These are phyloP conservation scores for Spencermartinsiella europaea DNA, from an alignment of 805 yeast species.

Conservation along the genomic window DNA sequence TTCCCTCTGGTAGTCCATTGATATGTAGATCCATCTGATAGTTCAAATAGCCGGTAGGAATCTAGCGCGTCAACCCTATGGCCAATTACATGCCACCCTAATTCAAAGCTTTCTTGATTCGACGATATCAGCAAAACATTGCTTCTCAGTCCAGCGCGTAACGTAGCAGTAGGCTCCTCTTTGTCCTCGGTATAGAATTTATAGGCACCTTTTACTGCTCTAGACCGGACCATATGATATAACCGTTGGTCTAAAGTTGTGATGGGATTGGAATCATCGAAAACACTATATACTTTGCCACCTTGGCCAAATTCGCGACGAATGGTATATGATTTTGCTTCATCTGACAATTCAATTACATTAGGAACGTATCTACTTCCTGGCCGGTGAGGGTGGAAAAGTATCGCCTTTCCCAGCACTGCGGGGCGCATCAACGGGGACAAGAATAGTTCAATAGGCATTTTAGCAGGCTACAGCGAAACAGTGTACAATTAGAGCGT, in stretches of 20 bases:
- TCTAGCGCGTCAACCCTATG: constrained; percentile 60
- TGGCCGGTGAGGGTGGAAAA: constrained; percentile 53
- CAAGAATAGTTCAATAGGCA: constrained; percentile 58
- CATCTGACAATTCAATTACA: constrained; percentile 39
- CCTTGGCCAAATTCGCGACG: constrained; percentile 59
- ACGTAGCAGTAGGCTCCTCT: constrained; percentile 53
- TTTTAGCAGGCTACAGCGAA: constrained; percentile 20
- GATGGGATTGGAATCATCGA: constrained; percentile 37
- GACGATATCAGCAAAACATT: constrained; percentile 52
- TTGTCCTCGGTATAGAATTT: constrained; percentile 50
- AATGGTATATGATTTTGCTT: constrained; percentile 38
- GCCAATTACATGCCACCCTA: constrained; percentile 59
- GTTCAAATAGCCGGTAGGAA: constrained; percentile 53
- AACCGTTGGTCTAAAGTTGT: constrained; percentile 33
- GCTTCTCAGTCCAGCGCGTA: constrained; percentile 58
- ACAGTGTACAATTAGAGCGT: no score
- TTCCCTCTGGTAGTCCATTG: constrained; percentile 63
- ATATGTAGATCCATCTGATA: constrained; percentile 55
- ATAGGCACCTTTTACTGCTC: constrained; percentile 64
- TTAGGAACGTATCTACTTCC: constrained; percentile 53
- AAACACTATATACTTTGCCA: constrained; percentile 52
- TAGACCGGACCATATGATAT: constrained; percentile 54
- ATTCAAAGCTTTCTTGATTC: constrained; percentile 44
- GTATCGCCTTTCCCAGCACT: constrained; percentile 48
- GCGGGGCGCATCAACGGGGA: constrained; percentile 59